A percentile compares a stretch with the other conserved stretches of the same genome.
These are phyloP conservation scores for Serpula lacrymans DNA, from an alignment of 768 basidiomycete species.

Conservation along the genomic window DNA sequence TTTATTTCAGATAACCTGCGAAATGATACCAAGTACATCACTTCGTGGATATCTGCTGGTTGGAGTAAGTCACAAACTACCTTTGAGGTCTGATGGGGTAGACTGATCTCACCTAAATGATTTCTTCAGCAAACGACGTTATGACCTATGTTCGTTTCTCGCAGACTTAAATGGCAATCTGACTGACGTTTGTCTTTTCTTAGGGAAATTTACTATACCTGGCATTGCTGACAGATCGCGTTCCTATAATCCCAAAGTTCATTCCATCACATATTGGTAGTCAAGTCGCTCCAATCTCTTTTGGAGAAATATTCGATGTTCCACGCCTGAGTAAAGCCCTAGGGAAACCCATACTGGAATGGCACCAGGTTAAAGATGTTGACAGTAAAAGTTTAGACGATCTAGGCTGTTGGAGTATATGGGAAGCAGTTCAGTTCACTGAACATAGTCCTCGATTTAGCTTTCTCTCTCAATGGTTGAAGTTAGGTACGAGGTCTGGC, in stretches of 20 bases:
- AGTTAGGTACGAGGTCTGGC: constrained; percentile 5
- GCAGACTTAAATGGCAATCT: not conserved
- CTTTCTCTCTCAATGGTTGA: constrained; percentile 1
- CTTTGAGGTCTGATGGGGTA: not conserved
- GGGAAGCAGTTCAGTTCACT: constrained; percentile 14
- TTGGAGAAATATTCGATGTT: constrained; percentile 61
- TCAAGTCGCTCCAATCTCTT: constrained; percentile 46
- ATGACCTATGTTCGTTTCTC: constrained; percentile 54
- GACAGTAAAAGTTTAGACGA: constrained; percentile 31
- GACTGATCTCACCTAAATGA: constrained; percentile 5
- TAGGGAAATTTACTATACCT: constrained; percentile 60
- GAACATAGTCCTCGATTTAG: constrained; percentile 14
- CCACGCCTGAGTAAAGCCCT: constrained; percentile 44
- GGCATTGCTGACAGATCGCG: constrained; percentile 52
- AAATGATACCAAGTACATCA: constrained; percentile 59
- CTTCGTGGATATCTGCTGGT: constrained; percentile 74
- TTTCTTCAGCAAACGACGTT: constrained; percentile 63
- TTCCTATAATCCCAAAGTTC: constrained; percentile 58
- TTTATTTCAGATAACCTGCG: constrained; percentile 54
- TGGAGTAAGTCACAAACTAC: constrained; percentile 51
- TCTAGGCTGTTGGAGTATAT: constrained; percentile 19
- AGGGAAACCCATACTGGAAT: constrained; percentile 52
- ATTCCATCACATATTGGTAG: constrained; percentile 53
- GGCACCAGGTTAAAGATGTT: constrained; percentile 57
- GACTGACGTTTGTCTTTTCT: constrained; percentile 24